These are phyloP conservation scores for Candida insectorum DNA, from an alignment of 805 yeast species.

Conservation along the genomic window DNA sequence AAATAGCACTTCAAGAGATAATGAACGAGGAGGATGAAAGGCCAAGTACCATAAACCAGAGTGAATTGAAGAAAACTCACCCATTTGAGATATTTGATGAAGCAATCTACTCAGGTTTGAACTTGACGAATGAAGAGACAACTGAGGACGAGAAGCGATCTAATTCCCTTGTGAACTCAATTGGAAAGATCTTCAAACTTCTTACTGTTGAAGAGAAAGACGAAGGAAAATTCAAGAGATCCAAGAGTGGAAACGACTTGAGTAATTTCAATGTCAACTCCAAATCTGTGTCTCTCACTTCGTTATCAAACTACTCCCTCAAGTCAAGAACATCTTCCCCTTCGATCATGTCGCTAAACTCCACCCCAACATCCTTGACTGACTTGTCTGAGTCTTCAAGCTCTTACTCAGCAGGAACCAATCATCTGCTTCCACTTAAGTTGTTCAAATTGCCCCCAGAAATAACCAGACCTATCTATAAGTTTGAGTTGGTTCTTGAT, in stretches of 20 bases:
- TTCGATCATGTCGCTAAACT: constrained; percentile 33
- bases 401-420: not conserved
- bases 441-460: constrained; percentile 43
- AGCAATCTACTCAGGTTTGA: constrained; percentile 47
- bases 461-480: constrained; percentile 42
- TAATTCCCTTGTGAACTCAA: constrained; percentile 27
- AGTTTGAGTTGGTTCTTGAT: constrained; percentile 44
- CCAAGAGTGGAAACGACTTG: not conserved
- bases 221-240: not conserved
- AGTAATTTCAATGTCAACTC: constrained; percentile 13
- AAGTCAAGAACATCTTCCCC: constrained; percentile 37
- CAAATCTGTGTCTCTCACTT: constrained; percentile 33
- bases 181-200: constrained; percentile 35
- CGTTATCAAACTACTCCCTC: constrained; percentile 29
- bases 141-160: constrained; percentile 11
- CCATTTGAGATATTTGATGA: constrained; percentile 67
- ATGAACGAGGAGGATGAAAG: constrained; percentile 1
- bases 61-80: constrained; percentile 47
- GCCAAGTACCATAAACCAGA: constrained; percentile 15
- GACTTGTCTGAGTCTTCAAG: constrained; percentile 33
- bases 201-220: constrained; percentile 29
- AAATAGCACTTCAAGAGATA: constrained; percentile 1
- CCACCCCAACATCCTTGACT: constrained; percentile 34
- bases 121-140: constrained; percentile 15
- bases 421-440: constrained; percentile 26